phyloP scores from a whole-genome alignment of 768 basidiomycete genomes.

The Naganishia onofrii region DNA sequence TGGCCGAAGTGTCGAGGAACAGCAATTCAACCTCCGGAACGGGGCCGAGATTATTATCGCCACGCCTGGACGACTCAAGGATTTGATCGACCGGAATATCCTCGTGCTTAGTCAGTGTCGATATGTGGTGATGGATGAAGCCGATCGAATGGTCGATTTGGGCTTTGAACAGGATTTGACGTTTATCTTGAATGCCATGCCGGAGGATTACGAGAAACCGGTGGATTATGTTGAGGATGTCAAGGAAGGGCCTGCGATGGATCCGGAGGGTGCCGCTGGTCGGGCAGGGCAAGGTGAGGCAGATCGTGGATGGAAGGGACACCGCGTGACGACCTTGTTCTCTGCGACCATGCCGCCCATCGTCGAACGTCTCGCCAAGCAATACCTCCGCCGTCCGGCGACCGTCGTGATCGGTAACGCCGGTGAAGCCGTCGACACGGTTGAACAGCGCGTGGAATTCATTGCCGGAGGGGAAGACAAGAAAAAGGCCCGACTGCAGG shows the following conservation, averaged over 20 bases:
- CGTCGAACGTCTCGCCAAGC: conserved; percentile 68
- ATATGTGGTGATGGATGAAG: conserved; percentile 99
- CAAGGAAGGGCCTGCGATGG: conserved; percentile 60
- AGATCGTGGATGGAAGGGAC: conserved; percentile 41
- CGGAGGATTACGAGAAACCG: conserved; percentile 80
- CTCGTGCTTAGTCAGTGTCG: conserved; percentile 94
- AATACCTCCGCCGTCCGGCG: conserved; percentile 88
- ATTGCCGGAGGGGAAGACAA: conserved; percentile 87
- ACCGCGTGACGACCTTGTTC: conserved; percentile 85
- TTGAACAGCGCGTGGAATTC: conserved; percentile 94
- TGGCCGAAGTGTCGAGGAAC: conserved; percentile 93
- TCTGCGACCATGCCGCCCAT: conserved; percentile 61
- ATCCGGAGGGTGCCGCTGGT: conserved; percentile 37
- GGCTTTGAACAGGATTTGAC: conserved; percentile 93
- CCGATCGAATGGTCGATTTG: conserved; percentile 96
- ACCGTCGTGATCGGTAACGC: conserved; percentile 97
- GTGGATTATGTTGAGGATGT: conserved; percentile 78
- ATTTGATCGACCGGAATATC: conserved; percentile 92
- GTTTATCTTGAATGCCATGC: conserved; percentile 90
- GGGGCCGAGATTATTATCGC: conserved; percentile 99
- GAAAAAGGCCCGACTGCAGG: conserved; percentile 86
- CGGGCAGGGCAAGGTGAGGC: conserved; percentile 28
- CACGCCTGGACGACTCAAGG: conserved; percentile 95
- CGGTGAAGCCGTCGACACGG: conserved; percentile 95
- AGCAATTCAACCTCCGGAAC: conserved; percentile 94